Percentiles rank a stretch among this genome's conserved stretches.
These are phyloP conservation scores for Elsinoe fawcettii DNA, from an alignment of 2,329 filamentous ascomycete species.

Conservation along the genomic window DNA sequence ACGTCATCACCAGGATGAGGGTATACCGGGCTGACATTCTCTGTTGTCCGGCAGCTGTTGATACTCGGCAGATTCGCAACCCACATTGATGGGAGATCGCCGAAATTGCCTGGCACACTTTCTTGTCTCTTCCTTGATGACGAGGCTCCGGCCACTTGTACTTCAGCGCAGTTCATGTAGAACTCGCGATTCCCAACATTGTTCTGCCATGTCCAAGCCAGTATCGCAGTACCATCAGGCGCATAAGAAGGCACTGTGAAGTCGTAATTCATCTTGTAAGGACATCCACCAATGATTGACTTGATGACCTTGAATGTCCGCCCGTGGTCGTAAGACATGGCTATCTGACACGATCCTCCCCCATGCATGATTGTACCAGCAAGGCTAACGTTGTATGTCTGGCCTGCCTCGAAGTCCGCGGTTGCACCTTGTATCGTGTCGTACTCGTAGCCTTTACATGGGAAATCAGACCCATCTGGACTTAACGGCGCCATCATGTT, in stretches of 20 bases:
- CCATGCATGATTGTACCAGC: slow-evolving; percentile 53
- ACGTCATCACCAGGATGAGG: slow-evolving; percentile 36
- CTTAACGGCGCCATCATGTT: slow-evolving; percentile 62
- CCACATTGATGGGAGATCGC: slow-evolving; percentile 35
- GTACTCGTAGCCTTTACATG: slow-evolving; percentile 63
- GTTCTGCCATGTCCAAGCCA: slow-evolving; percentile 58
- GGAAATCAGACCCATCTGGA: slow-evolving; percentile 56
- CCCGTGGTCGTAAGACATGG: slow-evolving; percentile 65
- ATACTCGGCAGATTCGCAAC: slow-evolving; percentile 37
- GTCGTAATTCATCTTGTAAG: slow-evolving; percentile 46
- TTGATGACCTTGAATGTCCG: slow-evolving; percentile 61
- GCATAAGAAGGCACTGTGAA: slow-evolving; percentile 61
- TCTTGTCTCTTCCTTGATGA: slow-evolving; percentile 19
- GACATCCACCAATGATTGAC: slow-evolving; percentile 53
- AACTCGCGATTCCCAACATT: slow-evolving; percentile 63
- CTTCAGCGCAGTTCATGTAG: slow-evolving; percentile 78
- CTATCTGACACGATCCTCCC: slow-evolving; percentile 70
- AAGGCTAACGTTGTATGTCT: slow-evolving; percentile 56
- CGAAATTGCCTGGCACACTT: slow-evolving; percentile 11
- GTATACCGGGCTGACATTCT: slow-evolving; percentile 34
- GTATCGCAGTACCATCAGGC: slow-evolving; percentile 53
- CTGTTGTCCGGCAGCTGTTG: slow-evolving; percentile 34
- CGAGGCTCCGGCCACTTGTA: slow-evolving; percentile 32
- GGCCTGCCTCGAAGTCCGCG: slow-evolving; percentile 55
- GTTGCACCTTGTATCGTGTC: slow-evolving; percentile 46